These are phyloP conservation scores for Colletotrichum cordylinicola DNA, from an alignment of 2,329 filamentous ascomycete species.

Conservation along the genomic window DNA sequence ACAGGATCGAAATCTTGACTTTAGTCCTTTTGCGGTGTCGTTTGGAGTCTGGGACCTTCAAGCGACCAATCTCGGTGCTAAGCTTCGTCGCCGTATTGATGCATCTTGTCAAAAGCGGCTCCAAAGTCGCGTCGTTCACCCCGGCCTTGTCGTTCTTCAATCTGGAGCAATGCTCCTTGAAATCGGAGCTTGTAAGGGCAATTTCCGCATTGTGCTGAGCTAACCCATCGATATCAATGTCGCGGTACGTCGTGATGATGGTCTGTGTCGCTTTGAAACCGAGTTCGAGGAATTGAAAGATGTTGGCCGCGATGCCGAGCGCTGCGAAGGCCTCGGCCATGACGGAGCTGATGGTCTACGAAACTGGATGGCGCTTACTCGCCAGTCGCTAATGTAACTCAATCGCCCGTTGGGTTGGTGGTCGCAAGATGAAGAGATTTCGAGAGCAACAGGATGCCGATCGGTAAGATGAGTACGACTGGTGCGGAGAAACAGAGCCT, in stretches of 20 bases:
- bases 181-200: background rate
- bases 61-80: background rate
- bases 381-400: too few relatives aligned
- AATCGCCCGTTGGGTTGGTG: too few relatives aligned
- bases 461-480: background rate
- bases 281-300: constrained; percentile 16
- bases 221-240: background rate
- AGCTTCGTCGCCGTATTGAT: background rate
- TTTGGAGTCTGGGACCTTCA: background rate
- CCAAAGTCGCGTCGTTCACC: background rate
- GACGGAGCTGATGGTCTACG: background rate
- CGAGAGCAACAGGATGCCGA: too few relatives aligned
- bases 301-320: constrained; percentile 46
- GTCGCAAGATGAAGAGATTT: too few relatives aligned
- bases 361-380: too few relatives aligned
- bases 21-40: background rate
- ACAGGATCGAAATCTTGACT: background rate
- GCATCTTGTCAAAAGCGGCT: background rate
- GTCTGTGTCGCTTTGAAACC: background rate
- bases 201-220: background rate
- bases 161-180: background rate
- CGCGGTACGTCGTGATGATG: background rate
- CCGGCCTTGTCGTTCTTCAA: background rate
- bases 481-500: background rate
- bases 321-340: constrained; percentile 18